phyloP scores from a whole-genome alignment of 768 basidiomycete genomes.

The Russula abietina region DNA sequence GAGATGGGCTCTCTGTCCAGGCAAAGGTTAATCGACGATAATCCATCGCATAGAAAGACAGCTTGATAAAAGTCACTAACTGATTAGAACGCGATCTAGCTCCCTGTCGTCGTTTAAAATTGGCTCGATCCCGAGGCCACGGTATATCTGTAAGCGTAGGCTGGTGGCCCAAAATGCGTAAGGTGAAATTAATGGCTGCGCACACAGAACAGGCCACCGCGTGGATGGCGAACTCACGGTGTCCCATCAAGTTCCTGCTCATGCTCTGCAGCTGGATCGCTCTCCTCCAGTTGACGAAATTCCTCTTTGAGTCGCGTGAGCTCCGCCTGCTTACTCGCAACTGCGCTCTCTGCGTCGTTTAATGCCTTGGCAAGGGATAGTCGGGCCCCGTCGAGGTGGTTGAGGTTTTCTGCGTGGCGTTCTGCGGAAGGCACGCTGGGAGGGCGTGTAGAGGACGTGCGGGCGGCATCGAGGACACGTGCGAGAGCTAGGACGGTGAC shows the following conservation, averaged over 20 bases:
- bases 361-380: conserved; percentile 69
- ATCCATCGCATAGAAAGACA: not conserved
- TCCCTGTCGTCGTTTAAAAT: conserved; percentile 48
- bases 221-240: conserved; percentile 40
- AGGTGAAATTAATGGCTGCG: not conserved
- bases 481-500: conserved; percentile 46
- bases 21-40: conserved; percentile 2
- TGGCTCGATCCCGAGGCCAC: conserved; percentile 66
- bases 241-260: conserved; percentile 71
- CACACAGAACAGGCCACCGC: not conserved
- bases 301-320: conserved; percentile 63
- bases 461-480: conserved; percentile 60
- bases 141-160: conserved; percentile 61
- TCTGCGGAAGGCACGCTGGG: conserved; percentile 61
- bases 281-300: conserved; percentile 52
- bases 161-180: conserved; percentile 33
- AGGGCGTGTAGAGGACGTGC: conserved; percentile 64
- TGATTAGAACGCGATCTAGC: conserved; percentile 57
- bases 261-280: conserved; percentile 69
- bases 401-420: conserved; percentile 52
- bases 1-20: conserved; percentile 26
- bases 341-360: conserved; percentile 59
- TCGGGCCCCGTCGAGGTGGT: conserved; percentile 57
- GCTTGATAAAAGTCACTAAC: conserved; percentile 39
- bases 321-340: conserved; percentile 65